Conservation (phyloP, 1,284 basidiomycete genomes). For the Cutaneotrichosporon mucoides region DNA sequence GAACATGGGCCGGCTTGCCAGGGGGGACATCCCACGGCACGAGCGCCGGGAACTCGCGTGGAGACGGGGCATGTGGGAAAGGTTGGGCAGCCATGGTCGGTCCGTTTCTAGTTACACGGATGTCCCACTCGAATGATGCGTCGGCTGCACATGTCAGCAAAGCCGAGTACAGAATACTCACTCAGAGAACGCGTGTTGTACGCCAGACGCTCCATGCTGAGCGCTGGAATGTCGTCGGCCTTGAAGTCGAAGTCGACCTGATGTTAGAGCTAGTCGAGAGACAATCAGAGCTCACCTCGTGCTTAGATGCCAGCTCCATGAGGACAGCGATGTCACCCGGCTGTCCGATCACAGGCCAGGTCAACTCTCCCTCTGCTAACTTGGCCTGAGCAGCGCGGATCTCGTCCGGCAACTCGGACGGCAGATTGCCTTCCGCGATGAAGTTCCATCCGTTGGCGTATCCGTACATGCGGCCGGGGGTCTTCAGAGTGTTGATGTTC, state of each 20-base stretch:
- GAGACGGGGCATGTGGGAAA: background rate
- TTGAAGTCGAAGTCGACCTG: slow-evolving; percentile 35
- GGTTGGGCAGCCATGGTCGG: background rate
- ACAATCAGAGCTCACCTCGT: slow-evolving; percentile 9
- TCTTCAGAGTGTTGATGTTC: slow-evolving; percentile 7
- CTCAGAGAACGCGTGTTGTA: slow-evolving; percentile 42
- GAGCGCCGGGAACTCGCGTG: slow-evolving; percentile 7
- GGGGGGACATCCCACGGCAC: background rate
- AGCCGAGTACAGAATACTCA: slow-evolving; percentile 10
- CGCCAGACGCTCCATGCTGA: slow-evolving; percentile 20
- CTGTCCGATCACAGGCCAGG: slow-evolving; percentile 43
- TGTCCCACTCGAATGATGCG: slow-evolving; percentile 37
- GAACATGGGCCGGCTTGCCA: background rate
- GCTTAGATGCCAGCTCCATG: slow-evolving; percentile 38
- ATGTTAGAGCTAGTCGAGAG: background rate
- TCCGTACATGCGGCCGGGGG: slow-evolving; percentile 27
- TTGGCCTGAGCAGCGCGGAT: slow-evolving; percentile 30
- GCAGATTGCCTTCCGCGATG: slow-evolving; percentile 56
- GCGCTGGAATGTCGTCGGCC: slow-evolving; percentile 21
- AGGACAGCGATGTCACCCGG: slow-evolving; percentile 37
- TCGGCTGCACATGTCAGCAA: slow-evolving; percentile 28
- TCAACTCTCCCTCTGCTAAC: slow-evolving; percentile 36
- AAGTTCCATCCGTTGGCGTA: slow-evolving; percentile 43
- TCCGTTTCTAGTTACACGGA: slow-evolving; percentile 15
- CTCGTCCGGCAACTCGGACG: slow-evolving; percentile 63